These are phyloP conservation scores for Trichosporon sp. DNA, from an alignment of 1,284 basidiomycete genomes.

Conservation along the genomic window DNA sequence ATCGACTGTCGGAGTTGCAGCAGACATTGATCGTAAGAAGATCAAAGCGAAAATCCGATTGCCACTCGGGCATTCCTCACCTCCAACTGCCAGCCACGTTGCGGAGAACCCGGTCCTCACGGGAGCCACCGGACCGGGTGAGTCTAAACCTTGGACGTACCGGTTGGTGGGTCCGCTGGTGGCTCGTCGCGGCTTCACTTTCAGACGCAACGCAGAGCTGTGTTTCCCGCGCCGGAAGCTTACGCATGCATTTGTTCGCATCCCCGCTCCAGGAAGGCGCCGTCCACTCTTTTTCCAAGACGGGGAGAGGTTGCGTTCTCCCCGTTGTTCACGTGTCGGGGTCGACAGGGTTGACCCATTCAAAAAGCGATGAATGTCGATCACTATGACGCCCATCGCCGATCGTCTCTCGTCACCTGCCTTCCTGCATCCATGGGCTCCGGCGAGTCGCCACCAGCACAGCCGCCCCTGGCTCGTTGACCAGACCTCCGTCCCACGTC, in stretches of 20 bases:
- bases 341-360: not conserved
- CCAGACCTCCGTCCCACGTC: too few species aligned
- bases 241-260: not conserved
- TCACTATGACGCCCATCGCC: not conserved
- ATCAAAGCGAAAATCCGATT: not conserved
- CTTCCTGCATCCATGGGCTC: not conserved
- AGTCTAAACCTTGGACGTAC: not conserved
- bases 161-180: not conserved
- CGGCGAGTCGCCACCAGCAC: not conserved
- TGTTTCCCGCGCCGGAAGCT: not conserved
- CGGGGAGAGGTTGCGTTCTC: not conserved
- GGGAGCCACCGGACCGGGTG: not conserved
- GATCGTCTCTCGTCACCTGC: slow-evolving; percentile 13
- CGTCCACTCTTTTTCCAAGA: not conserved
- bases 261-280: not conserved
- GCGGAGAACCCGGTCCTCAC: not conserved
- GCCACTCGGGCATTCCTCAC: not conserved
- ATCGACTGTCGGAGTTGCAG: not conserved
- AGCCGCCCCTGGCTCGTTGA: too few species aligned
- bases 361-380: not conserved
- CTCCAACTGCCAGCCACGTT: slow-evolving; percentile 2
- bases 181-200: not conserved
- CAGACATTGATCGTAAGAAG: not conserved
- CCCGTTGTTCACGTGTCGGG: not conserved
- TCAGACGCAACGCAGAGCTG: too few species aligned